These are phyloP conservation scores for Naganishia friedmannii DNA, from an alignment of 768 basidiomycete species.

Conservation along the genomic window DNA sequence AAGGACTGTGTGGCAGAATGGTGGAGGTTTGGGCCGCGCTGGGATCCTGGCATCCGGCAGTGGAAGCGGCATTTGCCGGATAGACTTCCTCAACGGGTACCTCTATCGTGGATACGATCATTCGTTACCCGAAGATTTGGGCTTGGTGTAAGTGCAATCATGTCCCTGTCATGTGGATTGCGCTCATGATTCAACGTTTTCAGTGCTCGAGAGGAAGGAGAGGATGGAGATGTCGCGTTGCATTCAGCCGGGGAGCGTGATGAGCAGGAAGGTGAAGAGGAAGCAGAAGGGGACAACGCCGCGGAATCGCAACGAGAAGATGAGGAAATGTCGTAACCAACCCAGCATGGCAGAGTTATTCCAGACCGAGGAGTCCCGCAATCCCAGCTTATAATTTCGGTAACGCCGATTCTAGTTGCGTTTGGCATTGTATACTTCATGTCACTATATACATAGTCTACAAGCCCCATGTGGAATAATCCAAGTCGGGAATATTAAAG, in stretches of 20 bases:
- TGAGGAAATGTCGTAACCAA: neutral
- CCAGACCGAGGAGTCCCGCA: too few relatives aligned
- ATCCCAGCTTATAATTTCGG: too few relatives aligned
- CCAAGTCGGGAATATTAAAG: slow-evolving; percentile 19
- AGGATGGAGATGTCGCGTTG: neutral
- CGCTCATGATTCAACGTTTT: neutral
- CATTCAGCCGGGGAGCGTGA: neutral
- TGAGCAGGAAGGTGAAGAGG: neutral
- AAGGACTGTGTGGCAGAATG: slow-evolving; percentile 75
- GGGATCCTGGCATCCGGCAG: slow-evolving; percentile 71
- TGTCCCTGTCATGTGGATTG: neutral
- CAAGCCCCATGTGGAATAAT: slow-evolving; percentile 11
- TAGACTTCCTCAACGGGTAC: slow-evolving; percentile 71
- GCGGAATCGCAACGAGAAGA: neutral
- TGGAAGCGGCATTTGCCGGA: slow-evolving; percentile 76
- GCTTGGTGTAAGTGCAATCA: neutral
- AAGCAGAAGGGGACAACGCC: neutral
- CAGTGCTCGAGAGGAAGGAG: neutral
- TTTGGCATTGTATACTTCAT: too few relatives aligned
- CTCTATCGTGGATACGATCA: slow-evolving; percentile 15
- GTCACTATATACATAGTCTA: neutral
- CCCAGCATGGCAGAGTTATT: neutral
- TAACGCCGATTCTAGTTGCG: too few relatives aligned
- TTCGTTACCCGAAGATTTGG: slow-evolving; percentile 6
- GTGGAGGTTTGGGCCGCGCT: slow-evolving; percentile 64